Evolutionary conservation across 495 filamentous ascomycete genomes (phyloP), one percentile per base, ranked within the genome.

Genomic region (Rostrohypoxylon terebratum): DNA sequence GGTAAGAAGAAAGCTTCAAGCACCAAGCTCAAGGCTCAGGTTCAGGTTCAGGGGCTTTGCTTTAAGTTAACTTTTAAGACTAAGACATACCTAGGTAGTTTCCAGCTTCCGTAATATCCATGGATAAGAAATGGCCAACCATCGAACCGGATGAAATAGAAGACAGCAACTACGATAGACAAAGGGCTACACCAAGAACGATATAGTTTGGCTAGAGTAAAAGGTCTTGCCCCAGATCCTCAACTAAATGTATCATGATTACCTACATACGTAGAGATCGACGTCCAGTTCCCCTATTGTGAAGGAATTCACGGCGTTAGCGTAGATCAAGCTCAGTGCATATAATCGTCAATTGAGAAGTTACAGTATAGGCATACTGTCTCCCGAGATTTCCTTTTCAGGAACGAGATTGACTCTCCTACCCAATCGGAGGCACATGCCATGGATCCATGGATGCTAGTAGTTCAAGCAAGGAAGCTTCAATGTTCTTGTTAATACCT

Each of bases 351-450:
- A 53, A 20, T 36, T 25, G 16, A 54, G 25, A 25, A 33, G 25
- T 8, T 54, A 54, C 23, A 50, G 50, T 47, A 47, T 45, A 48
- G 25, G 1, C 34, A 59, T 20, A 65, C 44, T 53, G 54, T 59
- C 44, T 36, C 28, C 28, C 28, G 6, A 28, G 28, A 28, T 28
- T 70, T 65, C 68, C 68, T 16, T 54, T 70, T 70, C 54, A 45
- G 68, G 68, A 51, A 53, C 42, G 54, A 36, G 34, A 51, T 59
- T 54, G 10, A 11, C 53, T 16, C 21, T 9, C 25, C 13, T 14
- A 25, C 34, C 68, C 68, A 64, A 71, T 71, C 68, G 38, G 68
- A 57, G 40, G 16, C 20, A 50, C 21, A 40, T 21, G n/a, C 40
- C 28, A 21, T 33, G 20, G 42, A 18, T 51, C 11, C n/a, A n/a